Percentiles rank a stretch among this genome's conserved stretches.
These are phyloP conservation scores for Coniosporium apollinis DNA, from an alignment of 495 filamentous ascomycete genomes.

Conservation along the genomic window DNA sequence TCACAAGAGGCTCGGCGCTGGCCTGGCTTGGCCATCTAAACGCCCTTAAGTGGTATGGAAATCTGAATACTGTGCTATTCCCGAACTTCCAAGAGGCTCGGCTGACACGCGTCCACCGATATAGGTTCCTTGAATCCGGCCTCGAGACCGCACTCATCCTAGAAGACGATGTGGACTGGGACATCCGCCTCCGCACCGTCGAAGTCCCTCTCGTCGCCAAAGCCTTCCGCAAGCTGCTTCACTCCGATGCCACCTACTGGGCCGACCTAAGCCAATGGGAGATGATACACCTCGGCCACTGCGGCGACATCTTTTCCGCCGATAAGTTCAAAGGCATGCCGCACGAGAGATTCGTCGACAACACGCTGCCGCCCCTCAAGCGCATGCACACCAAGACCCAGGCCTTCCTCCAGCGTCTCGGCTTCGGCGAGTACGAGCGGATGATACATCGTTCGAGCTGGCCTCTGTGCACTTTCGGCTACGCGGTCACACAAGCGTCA, in stretches of 20 bases:
- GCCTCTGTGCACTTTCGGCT: slow-evolving; percentile 31
- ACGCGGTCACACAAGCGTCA: slow-evolving; percentile 23
- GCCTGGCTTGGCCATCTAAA: slow-evolving; percentile 23
- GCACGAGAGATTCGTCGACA: slow-evolving; percentile 12
- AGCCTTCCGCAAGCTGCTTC: slow-evolving; percentile 14
- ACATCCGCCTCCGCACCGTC: slow-evolving; percentile 21
- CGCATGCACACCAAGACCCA: slow-evolving; percentile 11
- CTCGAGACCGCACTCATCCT: slow-evolving; percentile 29
- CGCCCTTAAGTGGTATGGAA: slow-evolving; percentile 16
- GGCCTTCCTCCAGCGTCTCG: slow-evolving; percentile 8
- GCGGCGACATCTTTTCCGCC: slow-evolving; percentile 20
- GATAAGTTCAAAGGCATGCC: slow-evolving; percentile 10
- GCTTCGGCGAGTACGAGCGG: slow-evolving; percentile 17
- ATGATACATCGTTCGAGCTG: slow-evolving; percentile 22
- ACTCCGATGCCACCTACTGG: slow-evolving; percentile 15
- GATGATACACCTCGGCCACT: slow-evolving; percentile 28
- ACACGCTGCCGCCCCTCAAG: slow-evolving; percentile 8
- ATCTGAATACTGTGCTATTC: too few species aligned
- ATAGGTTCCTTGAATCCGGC: slow-evolving; percentile 25
- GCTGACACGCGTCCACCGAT: neutral
- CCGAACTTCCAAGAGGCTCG: neutral
- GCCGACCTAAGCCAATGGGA: slow-evolving; percentile 20
- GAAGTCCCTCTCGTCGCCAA: slow-evolving; percentile 18
- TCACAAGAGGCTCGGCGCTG: slow-evolving; percentile 14
- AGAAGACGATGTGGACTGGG: slow-evolving; percentile 33